These are phyloP conservation scores for Fraxinus platypoda DNA, from an alignment of 305 asterid species.

Conservation along the genomic window DNA sequence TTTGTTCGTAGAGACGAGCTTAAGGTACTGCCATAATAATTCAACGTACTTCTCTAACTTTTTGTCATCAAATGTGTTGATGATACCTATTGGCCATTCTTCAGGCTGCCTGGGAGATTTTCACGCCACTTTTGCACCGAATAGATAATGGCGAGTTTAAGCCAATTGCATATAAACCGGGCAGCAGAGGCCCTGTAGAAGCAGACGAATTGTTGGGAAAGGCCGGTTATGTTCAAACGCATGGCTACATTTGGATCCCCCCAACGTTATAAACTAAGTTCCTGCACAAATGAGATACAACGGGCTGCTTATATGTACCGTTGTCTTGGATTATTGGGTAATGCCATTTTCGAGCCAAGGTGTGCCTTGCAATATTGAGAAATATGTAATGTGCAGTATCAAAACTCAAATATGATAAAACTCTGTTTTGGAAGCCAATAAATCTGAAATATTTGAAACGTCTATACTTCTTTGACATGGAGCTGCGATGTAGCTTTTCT, in stretches of 20 bases:
- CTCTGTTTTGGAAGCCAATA: constrained; percentile 11
- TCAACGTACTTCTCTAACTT: neutral
- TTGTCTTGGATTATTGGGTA: neutral
- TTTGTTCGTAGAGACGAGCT: constrained; percentile 97
- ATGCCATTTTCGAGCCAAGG: constrained; percentile 18
- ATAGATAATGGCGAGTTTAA: constrained; percentile 75
- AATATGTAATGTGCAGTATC: constrained; percentile 5
- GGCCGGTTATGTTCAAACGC: constrained; percentile 91
- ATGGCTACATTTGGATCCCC: constrained; percentile 92
- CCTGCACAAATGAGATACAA: neutral
- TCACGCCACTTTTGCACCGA: constrained; percentile 88
- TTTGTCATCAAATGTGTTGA: neutral
- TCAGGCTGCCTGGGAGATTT: constrained; percentile 97
- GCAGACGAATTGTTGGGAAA: constrained; percentile 66
- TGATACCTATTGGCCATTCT: constrained; percentile 4
- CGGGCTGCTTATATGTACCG: neutral
- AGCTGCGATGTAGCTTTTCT: neutral
- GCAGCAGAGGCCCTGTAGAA: constrained; percentile 91
- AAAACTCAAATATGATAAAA: neutral
- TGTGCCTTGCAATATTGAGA: constrained; percentile 6
- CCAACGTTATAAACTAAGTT: constrained; percentile 53
- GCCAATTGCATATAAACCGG: constrained; percentile 67
- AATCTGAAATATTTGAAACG: neutral
- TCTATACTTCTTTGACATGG: neutral
- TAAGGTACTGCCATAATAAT: constrained; percentile 45